Evolutionary conservation across 1,139 yeast species (phyloP).

Genomic region (Debaryomycetaceae sp.): DNA sequence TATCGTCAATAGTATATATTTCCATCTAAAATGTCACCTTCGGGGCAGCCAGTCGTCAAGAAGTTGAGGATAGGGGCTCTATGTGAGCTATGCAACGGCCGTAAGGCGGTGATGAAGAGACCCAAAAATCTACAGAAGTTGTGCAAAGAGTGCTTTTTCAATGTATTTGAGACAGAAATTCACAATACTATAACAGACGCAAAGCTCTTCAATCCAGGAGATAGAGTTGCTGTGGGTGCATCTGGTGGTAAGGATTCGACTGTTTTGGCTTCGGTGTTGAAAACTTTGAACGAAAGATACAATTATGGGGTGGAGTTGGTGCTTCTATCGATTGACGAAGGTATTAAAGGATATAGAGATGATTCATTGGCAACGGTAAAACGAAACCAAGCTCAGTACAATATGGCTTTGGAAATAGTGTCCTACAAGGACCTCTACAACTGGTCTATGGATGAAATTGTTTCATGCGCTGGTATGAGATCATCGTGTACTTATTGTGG

Average conservation of each 20-base stretch:
- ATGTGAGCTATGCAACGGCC: slow-evolving; percentile 83
- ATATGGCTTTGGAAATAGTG: slow-evolving; percentile 83
- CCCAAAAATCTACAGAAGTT: slow-evolving; percentile 90
- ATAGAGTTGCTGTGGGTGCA: slow-evolving; percentile 93
- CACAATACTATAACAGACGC: slow-evolving; percentile 81
- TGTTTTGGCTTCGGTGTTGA: slow-evolving; percentile 84
- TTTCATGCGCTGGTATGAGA: slow-evolving; percentile 88
- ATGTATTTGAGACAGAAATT: slow-evolving; percentile 91
- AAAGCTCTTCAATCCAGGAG: slow-evolving; percentile 72
- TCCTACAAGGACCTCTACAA: slow-evolving; percentile 84
- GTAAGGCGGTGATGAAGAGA: slow-evolving; percentile 84
- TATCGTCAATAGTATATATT: too few species aligned
- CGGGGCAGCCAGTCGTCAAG: slow-evolving; percentile 11
- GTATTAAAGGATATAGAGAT: slow-evolving; percentile 94
- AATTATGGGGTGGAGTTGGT: slow-evolving; percentile 82
- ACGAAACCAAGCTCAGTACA: slow-evolving; percentile 84
- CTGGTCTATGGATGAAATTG: slow-evolving; percentile 99
- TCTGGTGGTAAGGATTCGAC: slow-evolving; percentile 99
- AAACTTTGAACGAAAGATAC: slow-evolving; percentile 82
- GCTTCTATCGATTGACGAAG: slow-evolving; percentile 89
- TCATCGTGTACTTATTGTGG: slow-evolving; percentile 98
- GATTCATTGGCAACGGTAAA: slow-evolving; percentile 96
- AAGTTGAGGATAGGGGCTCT: slow-evolving; percentile 42
- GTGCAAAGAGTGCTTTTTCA: slow-evolving; percentile 88
- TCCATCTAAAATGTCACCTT: too few species aligned